A percentile compares a stretch with the other conserved stretches of the same genome.
Evolutionary conservation across 345 rosid species (phyloP).

Genomic region (Angophora floribunda): DNA sequence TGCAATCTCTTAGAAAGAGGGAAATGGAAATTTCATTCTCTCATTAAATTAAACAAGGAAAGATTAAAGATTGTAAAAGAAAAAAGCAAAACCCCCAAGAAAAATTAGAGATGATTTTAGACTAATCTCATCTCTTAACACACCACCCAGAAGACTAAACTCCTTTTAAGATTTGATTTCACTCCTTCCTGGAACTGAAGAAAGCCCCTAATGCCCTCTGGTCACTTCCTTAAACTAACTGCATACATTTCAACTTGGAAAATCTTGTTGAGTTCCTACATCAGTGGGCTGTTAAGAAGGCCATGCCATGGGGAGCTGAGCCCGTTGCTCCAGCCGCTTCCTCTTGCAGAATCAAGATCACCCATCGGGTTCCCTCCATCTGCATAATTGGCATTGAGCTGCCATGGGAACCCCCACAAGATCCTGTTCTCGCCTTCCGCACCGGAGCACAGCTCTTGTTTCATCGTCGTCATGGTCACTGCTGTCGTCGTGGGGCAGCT

Average conservation of each 20-base stretch:
- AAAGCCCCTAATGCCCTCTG: not conserved
- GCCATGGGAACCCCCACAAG: constrained; percentile 78
- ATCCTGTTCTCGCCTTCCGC: constrained; percentile 32
- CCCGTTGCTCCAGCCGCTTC: not conserved
- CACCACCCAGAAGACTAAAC: not conserved
- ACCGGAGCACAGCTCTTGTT: constrained; percentile 44
- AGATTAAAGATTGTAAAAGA: constrained; percentile 15
- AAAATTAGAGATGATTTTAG: constrained; percentile 16
- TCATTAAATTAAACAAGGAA: constrained; percentile 1
- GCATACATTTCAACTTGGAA: not conserved
- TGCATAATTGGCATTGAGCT: constrained; percentile 24
- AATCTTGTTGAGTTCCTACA: not conserved
- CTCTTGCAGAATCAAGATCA: not conserved
- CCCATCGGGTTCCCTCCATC: constrained; percentile 6
- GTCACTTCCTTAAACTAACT: not conserved
- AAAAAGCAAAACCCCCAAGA: constrained; percentile 17
- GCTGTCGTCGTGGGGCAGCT: not conserved
- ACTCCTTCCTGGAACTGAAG: not conserved
- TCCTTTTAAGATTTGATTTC: not conserved
- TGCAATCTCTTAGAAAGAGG: not conserved
- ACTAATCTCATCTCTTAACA: not conserved
- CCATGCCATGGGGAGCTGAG: not conserved
- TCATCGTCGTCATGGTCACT: constrained; percentile 25
- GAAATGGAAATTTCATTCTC: not conserved
- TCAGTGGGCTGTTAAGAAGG: not conserved